A percentile compares a stretch with the other conserved stretches of the same genome.
Evolutionary conservation across 83 land plant genomes (phyloP).

Genomic region (Isoetes engelmannii): DNA sequence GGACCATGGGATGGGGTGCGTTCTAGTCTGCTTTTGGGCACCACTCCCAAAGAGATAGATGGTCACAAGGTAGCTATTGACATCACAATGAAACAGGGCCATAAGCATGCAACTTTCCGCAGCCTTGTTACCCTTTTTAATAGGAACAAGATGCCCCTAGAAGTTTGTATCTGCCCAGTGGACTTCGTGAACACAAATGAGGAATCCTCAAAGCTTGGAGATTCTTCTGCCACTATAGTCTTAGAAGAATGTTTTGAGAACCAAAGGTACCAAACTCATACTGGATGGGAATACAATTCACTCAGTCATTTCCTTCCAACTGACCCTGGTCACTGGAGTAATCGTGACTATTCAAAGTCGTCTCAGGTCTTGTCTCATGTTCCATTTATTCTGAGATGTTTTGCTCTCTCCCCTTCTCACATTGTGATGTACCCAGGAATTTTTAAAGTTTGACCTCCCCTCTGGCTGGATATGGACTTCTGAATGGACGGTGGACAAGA

Average conservation of each 20-base stretch:
- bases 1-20: constrained; percentile 74
- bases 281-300: constrained; percentile 80
- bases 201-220: constrained; percentile 10
- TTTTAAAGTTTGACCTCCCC: constrained; percentile 56
- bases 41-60: constrained; percentile 51
- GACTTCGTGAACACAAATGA: constrained; percentile 32
- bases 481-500: constrained; percentile 56
- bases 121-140: constrained; percentile 71
- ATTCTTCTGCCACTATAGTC: constrained; percentile 17
- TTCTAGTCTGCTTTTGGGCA: constrained; percentile 55
- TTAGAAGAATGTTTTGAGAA: constrained; percentile 75
- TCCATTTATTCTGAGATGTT: background rate
- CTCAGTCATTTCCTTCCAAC: constrained; percentile 39
- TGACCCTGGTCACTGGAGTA: constrained; percentile 88
- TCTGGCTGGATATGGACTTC: constrained; percentile 75
- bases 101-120: constrained; percentile 70
- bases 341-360: constrained; percentile 39
- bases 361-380: constrained; percentile 10
- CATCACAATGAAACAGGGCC: constrained; percentile 63
- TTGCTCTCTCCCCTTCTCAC: background rate
- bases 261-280: constrained; percentile 63
- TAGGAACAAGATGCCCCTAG: constrained; percentile 62
- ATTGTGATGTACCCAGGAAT: constrained; percentile 34
- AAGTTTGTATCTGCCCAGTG: constrained; percentile 52
- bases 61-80: constrained; percentile 62